Conservation (phyloP, 177 flowering plant genomes). For the Vitis hybrid region DNA sequence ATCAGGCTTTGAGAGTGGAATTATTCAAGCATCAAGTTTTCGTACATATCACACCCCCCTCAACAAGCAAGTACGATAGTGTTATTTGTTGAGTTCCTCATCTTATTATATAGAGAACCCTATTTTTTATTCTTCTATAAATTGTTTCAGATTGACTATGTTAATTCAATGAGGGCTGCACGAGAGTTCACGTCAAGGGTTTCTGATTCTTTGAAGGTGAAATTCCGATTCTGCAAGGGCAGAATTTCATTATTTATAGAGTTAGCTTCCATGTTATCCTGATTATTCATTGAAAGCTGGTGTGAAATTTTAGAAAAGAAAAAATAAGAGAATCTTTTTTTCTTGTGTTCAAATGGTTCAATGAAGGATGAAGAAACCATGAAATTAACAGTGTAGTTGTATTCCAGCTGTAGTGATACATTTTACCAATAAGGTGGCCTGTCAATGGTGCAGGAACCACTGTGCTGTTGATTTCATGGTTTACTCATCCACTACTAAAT, state of each 20-base stretch:
- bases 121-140: background rate
- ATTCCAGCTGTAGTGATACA: background rate
- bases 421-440: background rate
- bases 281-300: background rate
- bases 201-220: conserved; percentile 65
- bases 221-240: background rate
- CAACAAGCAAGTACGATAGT: conserved; percentile 57
- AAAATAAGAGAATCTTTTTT: background rate
- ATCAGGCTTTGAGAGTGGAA: conserved; percentile 55
- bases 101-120: background rate
- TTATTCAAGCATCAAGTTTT: conserved; percentile 84
- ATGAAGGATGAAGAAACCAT: no score
- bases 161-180: conserved; percentile 71
- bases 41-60: conserved; percentile 98
- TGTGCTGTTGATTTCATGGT: background rate
- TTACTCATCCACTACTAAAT: no score
- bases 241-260: background rate
- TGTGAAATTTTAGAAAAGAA: background rate
- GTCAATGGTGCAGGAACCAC: background rate
- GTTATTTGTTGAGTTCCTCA: background rate
- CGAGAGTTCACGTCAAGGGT: conserved; percentile 58
- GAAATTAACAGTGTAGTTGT: background rate
- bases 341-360: no score
- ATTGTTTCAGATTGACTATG: conserved; percentile 49
- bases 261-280: background rate